Conservation (phyloP, 352 stramenopile genomes). For the Halophytophthora polymorphica region DNA sequence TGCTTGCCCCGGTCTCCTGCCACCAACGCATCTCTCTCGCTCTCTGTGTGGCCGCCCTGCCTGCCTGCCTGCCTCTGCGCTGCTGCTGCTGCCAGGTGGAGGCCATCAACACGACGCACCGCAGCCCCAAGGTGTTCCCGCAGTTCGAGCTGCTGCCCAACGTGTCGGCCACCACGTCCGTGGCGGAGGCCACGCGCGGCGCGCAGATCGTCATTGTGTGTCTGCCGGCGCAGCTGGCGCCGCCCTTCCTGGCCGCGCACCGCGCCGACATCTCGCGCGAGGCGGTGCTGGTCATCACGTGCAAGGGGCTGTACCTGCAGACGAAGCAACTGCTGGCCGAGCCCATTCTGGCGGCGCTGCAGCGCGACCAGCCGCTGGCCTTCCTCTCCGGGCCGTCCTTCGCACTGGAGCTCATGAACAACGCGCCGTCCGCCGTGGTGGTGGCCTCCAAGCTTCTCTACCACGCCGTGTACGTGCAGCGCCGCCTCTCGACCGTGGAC, state of each 20-base stretch:
- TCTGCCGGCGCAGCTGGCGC: constrained; percentile 94
- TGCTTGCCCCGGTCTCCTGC: too few relatives aligned
- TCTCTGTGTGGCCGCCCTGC: too few relatives aligned
- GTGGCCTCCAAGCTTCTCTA: constrained; percentile 94
- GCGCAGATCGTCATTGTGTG: constrained; percentile 94
- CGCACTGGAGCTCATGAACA: constrained; percentile 95
- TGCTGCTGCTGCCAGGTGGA: too few relatives aligned
- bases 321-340: constrained; percentile 95
- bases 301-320: constrained; percentile 95
- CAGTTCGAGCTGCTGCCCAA: constrained; percentile 81
- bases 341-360: constrained; percentile 91
- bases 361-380: constrained; percentile 91
- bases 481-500: constrained; percentile 78
- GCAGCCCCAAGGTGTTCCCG: constrained; percentile 90
- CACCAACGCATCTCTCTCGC: too few relatives aligned
- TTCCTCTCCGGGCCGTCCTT: constrained; percentile 96
- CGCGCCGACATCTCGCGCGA: constrained; percentile 85
- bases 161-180: constrained; percentile 89
- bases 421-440: constrained; percentile 93
- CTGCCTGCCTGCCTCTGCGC: too few relatives aligned
- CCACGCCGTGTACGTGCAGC: constrained; percentile 84
- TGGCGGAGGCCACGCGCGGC: constrained; percentile 80
- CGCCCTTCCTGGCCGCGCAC: constrained; percentile 86
- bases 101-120: constrained; percentile 91
- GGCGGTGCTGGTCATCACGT: constrained; percentile 92